Evolutionary conservation across 176 grass and related monocot species (phyloP).

Genomic region (Bromus sterilis): DNA sequence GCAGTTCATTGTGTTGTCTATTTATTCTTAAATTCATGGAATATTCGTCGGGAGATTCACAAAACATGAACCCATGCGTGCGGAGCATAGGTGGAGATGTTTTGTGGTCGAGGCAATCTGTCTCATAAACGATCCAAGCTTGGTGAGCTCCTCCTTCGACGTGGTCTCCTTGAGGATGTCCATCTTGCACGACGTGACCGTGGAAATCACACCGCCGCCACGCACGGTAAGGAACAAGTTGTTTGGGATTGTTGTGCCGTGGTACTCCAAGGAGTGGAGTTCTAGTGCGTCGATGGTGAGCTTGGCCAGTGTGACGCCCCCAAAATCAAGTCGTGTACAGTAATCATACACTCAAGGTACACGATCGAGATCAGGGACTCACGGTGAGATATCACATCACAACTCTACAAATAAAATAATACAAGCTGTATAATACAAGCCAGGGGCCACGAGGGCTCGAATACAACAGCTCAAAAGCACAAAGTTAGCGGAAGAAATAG

Average conservation of each 20-base stretch:
- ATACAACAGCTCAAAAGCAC: too few relatives aligned
- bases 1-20: not conserved
- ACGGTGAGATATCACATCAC: too few relatives aligned
- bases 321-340: too few relatives aligned
- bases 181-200: not conserved
- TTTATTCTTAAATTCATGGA: not conserved
- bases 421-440: too few relatives aligned
- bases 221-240: not conserved
- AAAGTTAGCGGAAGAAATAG: too few relatives aligned
- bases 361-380: too few relatives aligned
- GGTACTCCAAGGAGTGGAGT: not conserved
- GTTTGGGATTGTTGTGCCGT: rapidly evolving
- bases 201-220: not conserved
- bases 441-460: too few relatives aligned
- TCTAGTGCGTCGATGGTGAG: not conserved
- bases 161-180: not conserved
- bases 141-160: not conserved
- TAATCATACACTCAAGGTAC: too few relatives aligned
- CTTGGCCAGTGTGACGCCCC: too few relatives aligned
- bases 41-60: not conserved
- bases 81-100: not conserved
- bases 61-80: not conserved
- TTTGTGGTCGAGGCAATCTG: not conserved
- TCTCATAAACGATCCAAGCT: not conserved
- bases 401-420: too few relatives aligned